These are phyloP conservation scores for Yamadazyma taylorii DNA, from an alignment of 1,139 yeast species.

Conservation along the genomic window DNA sequence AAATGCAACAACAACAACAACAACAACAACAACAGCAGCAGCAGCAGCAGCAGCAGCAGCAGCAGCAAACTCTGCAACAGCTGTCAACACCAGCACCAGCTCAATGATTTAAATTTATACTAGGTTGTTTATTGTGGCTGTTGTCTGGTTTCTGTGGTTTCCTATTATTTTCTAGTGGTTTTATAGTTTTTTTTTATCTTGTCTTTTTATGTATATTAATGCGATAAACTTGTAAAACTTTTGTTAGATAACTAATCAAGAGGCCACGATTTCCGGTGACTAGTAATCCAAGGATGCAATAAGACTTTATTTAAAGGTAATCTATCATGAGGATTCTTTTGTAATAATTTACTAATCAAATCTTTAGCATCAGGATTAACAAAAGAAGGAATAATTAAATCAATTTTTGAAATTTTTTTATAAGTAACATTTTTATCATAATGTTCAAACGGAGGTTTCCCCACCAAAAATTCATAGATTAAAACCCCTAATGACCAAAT, in stretches of 20 bases:
- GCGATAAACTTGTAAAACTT: slow-evolving; percentile 1
- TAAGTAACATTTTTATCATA: slow-evolving; percentile 72
- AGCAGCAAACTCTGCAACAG: background rate
- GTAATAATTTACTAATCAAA: slow-evolving; percentile 59
- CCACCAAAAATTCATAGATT: slow-evolving; percentile 83
- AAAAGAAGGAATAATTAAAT: slow-evolving; percentile 67
- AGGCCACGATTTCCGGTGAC: slow-evolving; percentile 54
- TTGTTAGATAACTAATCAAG: too few relatives aligned
- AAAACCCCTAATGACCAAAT: slow-evolving; percentile 92
- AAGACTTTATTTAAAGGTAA: slow-evolving; percentile 60
- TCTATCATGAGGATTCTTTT: slow-evolving; percentile 69
- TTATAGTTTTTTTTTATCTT: slow-evolving; percentile 2
- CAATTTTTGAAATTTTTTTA: slow-evolving; percentile 74
- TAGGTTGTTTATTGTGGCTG: too few relatives aligned
- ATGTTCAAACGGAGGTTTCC: slow-evolving; percentile 91
- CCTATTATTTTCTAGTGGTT: too few relatives aligned
- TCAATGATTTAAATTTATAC: too few relatives aligned
- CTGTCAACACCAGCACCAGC: slow-evolving; percentile 3
- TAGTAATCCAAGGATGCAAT: slow-evolving; percentile 80
- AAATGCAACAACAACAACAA: slow-evolving; percentile 31
- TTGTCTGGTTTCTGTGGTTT: too few relatives aligned
- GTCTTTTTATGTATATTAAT: slow-evolving; percentile 6
- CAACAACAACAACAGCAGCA: slow-evolving; percentile 30
- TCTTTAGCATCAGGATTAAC: slow-evolving; percentile 77
- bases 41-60: slow-evolving; percentile 27